Evolutionary conservation across 75 land plant species (phyloP), one percentile per base, ranked within the genome.

Genomic region (Picea glauca): DNA sequence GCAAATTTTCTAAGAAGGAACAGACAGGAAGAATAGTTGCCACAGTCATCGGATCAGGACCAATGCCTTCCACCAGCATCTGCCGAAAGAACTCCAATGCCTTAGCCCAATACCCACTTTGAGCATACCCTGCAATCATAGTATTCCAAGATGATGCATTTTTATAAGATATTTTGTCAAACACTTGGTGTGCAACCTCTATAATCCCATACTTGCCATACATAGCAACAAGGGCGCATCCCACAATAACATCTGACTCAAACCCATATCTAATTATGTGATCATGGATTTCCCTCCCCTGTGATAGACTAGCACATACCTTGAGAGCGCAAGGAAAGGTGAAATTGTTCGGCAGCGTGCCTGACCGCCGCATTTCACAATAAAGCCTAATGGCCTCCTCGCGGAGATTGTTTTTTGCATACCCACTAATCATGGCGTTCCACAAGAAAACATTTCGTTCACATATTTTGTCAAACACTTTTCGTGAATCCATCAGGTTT

Each of bases 131-230:
- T n/a, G 92, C 81, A 76, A 91, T 84, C 20, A 88, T 79, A 9
- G 92, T 86, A 83, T 91, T 91, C 90, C 86, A 88, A 6, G 92
- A 83, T 60, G 84, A 77, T 33, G 80, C 86, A 77, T 88, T 87
- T 82, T 84, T 85, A 12, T 72, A 20, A 46, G 3, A 15, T 20
- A 88, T 84, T 15, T 67, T 60, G 72, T 46, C 8, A 78, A 90
- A 90, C 20, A 73, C 84, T 72, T 58, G 61, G 63, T 15, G 67
- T 13, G 92, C 90, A 76, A 82, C 33, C 18, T 66, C 75, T 15
- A 58, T 6, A 35, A 0, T 4, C 13, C 75, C 78, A 77, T 30
- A 77, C 32, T 32, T 77, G 15, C 33, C 78, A 23, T 77, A 77
- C 78, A 77, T 62, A 33, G 31, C 75, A 13, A 77, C 74, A 60